Base-by-base conservation (phyloP, 169 alveolate genomes). In the Plasmodium gonderi region DNA sequence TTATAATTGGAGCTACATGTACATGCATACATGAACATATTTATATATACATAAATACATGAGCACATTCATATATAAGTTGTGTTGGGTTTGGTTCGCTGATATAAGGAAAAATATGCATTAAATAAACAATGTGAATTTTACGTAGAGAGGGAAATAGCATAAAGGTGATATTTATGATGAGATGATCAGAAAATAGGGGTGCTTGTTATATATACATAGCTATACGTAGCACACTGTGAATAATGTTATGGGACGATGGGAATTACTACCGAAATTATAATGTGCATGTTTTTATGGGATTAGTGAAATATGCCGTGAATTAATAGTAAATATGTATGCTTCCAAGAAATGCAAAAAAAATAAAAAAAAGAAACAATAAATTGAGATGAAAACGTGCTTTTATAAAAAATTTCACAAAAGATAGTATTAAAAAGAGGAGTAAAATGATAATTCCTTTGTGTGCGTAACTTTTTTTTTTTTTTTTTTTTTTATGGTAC, bases 391-490 rank as follows among this genome's bases (percentile, higher is more conserved):
- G 9, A 60, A 60, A 60, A 20, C 1, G 69, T 54, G 8, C 72
- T 60, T 60, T 36, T 60, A 36, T 54, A 54, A 54, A 31, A 54
- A n/a, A 12, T 5, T 60, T 60, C 9, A 36, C 38, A 36, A 60
- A 60, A 60, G 72, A 60, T 23, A 60, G 72, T 2, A 36, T 1
- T 60, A 14, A 4, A 60, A 60, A 12, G 72, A 17, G 72, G 36
- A 60, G 33, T 36, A 76, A 40, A 45, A 20, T 65, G 67, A 64
- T 6, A 29, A 14, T 23, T 45, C 69, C 54, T 60, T 60, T 29
- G 64, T 79, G 36, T 51, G 68, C 69, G 47, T 60, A 14, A 33
- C 72, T 80, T 60, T 80, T 80, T 82, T 69, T 82, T 69, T 38
- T 64, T 80, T 64, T 82, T 82, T 82, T 42, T 82, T 80, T 20